Percentiles rank a stretch among this genome's conserved stretches.
phyloP scores from a whole-genome alignment of 352 stramenopile genomes.

The Pythium chondricola region DNA sequence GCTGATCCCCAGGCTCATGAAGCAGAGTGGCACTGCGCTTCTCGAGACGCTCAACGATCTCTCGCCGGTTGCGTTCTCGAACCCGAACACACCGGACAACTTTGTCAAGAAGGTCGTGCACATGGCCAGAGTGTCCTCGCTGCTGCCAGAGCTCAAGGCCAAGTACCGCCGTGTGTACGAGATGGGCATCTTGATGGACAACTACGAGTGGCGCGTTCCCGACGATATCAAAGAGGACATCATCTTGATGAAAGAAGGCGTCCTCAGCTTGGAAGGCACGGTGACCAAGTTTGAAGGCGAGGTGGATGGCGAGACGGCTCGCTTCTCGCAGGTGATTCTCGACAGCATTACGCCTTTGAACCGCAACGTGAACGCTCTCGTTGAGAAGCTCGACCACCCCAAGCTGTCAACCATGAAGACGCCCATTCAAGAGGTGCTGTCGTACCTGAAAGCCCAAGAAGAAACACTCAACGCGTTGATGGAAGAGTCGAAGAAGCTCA shows the following conservation, averaged over 20 bases:
- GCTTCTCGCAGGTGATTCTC: conserved; percentile 87
- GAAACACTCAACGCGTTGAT: conserved; percentile 65
- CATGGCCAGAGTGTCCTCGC: conserved; percentile 62
- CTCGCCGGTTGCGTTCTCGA: conserved; percentile 78
- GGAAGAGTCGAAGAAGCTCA: conserved; percentile 77
- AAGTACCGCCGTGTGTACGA: conserved; percentile 76
- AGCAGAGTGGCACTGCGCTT: conserved; percentile 63
- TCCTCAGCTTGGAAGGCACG: conserved; percentile 85
- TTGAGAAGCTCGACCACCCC: conserved; percentile 78
- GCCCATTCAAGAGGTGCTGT: conserved; percentile 67
- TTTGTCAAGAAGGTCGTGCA: conserved; percentile 89
- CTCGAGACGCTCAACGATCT: conserved; percentile 81
- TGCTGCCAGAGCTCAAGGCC: conserved; percentile 63
- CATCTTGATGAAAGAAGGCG: conserved; percentile 91
- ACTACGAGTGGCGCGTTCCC: conserved; percentile 86
- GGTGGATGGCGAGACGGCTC: conserved; percentile 87
- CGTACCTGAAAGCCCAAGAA: conserved; percentile 67
- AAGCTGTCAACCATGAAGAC: conserved; percentile 76
- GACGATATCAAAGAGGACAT: conserved; percentile 92
- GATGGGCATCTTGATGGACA: conserved; percentile 89
- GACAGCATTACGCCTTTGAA: conserved; percentile 82
- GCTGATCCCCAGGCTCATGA: conserved; percentile 89
- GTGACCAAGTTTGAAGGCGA: conserved; percentile 87
- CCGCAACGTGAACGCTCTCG: conserved; percentile 55
- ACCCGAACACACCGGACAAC: conserved; percentile 49